These are phyloP conservation scores for Blepharisma stoltei DNA, from an alignment of 73 alveolate genomes.

Conservation along the genomic window DNA sequence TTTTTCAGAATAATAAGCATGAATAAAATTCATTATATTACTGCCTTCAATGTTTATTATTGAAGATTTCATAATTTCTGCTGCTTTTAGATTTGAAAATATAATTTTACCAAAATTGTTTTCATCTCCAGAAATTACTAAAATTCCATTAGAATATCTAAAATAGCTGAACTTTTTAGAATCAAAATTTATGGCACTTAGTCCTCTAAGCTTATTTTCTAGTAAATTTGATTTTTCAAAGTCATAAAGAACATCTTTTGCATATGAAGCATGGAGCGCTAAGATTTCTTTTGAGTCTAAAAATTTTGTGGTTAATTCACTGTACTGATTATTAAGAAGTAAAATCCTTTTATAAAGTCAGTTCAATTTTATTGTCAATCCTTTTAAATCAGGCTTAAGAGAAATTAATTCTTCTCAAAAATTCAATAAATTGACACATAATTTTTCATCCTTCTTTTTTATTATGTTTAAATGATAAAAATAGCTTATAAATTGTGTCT, in stretches of 20 bases:
- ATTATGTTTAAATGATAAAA: background rate
- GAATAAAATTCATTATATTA: too few species aligned
- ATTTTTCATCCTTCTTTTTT: background rate
- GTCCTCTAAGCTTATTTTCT: background rate
- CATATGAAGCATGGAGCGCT: background rate
- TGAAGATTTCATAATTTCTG: background rate
- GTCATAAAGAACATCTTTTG: background rate
- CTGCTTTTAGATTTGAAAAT: background rate
- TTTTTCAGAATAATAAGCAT: too few species aligned
- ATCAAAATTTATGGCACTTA: background rate
- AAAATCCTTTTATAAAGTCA: background rate
- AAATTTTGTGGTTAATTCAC: background rate
- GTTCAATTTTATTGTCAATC: background rate
- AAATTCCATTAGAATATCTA: background rate
- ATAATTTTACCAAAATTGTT: background rate
- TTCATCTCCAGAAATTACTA: constrained; percentile 2
- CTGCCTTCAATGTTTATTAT: too few species aligned
- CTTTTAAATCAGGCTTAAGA: background rate
- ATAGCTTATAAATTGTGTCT: background rate
- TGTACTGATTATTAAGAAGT: background rate
- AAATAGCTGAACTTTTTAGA: background rate
- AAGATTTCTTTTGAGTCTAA: background rate
- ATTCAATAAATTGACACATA: background rate
- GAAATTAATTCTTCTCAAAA: background rate
- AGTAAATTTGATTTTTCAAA: background rate